phyloP scores from a whole-genome alignment of 805 yeast genomes.

The Jamesozyma jinghongensis region DNA sequence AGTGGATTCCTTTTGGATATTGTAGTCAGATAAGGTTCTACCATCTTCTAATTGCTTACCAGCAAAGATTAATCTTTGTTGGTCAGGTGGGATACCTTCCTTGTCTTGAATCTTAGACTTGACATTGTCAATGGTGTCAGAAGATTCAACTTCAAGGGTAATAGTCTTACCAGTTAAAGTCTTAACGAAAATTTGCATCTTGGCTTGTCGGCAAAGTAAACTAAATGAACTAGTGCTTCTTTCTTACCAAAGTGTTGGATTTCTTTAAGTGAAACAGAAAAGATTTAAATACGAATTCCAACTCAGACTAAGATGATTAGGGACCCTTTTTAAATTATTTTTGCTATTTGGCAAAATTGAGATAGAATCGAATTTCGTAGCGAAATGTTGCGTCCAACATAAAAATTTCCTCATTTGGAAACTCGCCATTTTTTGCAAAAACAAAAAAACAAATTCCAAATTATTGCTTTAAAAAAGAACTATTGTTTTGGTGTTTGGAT shows the following conservation, averaged over 20 bases:
- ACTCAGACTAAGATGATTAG: too few relatives aligned
- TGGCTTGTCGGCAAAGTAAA: conserved; percentile 40
- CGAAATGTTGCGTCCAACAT: too few relatives aligned
- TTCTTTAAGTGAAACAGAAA: not conserved
- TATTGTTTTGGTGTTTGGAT: too few relatives aligned
- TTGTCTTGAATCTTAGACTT: conserved; percentile 94
- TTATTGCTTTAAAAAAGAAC: too few relatives aligned
- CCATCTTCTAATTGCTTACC: conserved; percentile 97
- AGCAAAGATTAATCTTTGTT: conserved; percentile 93
- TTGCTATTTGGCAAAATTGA: too few relatives aligned
- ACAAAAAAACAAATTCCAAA: too few relatives aligned
- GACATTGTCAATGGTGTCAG: conserved; percentile 95
- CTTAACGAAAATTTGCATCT: conserved; percentile 94
- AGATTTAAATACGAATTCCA: not conserved
- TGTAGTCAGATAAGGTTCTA: conserved; percentile 93
- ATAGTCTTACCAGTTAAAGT: conserved; percentile 99
- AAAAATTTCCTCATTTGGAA: too few relatives aligned
- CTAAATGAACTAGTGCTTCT: conserved; percentile 26
- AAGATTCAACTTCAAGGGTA: conserved; percentile 95
- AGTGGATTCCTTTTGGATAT: conserved; percentile 97
- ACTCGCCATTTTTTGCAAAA: too few relatives aligned
- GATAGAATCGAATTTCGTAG: not conserved
- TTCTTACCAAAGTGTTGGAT: conserved; percentile 26
- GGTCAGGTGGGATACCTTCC: conserved; percentile 97
- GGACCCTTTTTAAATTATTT: too few relatives aligned